Evolutionary conservation across 345 rosid species (phyloP), one percentile per base, ranked within the genome.

Genomic region (Moricandia arvensis): DNA sequence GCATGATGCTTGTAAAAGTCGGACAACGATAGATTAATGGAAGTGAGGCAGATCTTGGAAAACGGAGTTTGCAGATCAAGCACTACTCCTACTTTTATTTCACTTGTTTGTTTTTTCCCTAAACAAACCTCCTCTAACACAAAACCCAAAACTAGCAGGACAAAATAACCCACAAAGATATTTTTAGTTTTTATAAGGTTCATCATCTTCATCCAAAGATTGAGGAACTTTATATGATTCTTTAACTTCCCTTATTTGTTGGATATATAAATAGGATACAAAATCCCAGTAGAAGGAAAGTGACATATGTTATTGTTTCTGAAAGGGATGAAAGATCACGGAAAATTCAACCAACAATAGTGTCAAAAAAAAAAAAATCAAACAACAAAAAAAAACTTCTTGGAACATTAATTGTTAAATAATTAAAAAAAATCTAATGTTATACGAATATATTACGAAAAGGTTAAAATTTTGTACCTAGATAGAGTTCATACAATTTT

Each of bases 21-120:
- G 0, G 64, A 30, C 70, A 74, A 45, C 27, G 85, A 55, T 71
- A 77, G 66, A 47, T 68, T 65, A 3, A 84, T 71, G 26, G 69
- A 77, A 59, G 69, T 66, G 34, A 59, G 27, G 2, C 69, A 75
- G 68, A 72, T 55, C 17, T 66, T 55, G 35, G 83, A 75, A 45
- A 73, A 62, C 0, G 13, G 4, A 1, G 83, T 70, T 10, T 71
- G 33, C 41, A 77, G 60, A 68, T 84, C 80, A 58, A 84, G 83
- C 64, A 84, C 75, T 12, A 80, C 76, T 0, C 87, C 85, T 51
- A 84, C 74, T 61, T 71, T 61, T 6, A 82, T 77, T 11, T 65
- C 68, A 54, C 13, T 66, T 33, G 8, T 35, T 63, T 9, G 64
- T 5, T 4, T 29, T 29, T 29, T 29, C 3, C 31, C 31, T 29